Percentiles rank a stretch among this genome's conserved stretches.
These are phyloP conservation scores for Torulaspora delbrueckii DNA, from an alignment of 805 yeast species.

Conservation along the genomic window DNA sequence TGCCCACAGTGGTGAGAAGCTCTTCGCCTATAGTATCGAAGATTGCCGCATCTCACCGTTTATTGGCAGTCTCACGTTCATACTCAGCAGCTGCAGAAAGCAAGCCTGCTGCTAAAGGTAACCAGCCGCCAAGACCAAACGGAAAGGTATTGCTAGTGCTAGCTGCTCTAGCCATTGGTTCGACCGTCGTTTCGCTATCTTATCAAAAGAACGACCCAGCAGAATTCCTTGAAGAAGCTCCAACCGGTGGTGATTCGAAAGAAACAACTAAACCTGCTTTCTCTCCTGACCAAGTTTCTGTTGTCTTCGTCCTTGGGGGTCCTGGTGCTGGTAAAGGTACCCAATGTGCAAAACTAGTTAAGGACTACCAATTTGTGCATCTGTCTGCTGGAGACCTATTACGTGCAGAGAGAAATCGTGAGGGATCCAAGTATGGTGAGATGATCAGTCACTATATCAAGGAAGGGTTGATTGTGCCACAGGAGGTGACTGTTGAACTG, in stretches of 20 bases:
- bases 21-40: not conserved
- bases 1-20: not conserved
- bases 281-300: constrained; percentile 61
- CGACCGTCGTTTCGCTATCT: constrained; percentile 42
- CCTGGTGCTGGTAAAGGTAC: constrained; percentile 99
- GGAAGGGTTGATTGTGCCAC: constrained; percentile 92
- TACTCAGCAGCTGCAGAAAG: constrained; percentile 2
- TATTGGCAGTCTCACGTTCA: not conserved
- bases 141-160: constrained; percentile 38
- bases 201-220: constrained; percentile 43
- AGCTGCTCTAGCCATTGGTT: constrained; percentile 45
- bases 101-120: not conserved
- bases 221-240: constrained; percentile 40
- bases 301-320: constrained; percentile 90
- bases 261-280: constrained; percentile 41
- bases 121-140: constrained; percentile 15
- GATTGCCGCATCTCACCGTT: not conserved
- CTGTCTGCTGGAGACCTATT: constrained; percentile 94
- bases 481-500: constrained; percentile 78
- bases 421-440: constrained; percentile 79
- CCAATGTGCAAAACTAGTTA: constrained; percentile 82
- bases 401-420: constrained; percentile 84
- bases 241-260: constrained; percentile 17
- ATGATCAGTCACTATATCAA: constrained; percentile 77
- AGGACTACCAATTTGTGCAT: constrained; percentile 77